Evolutionary conservation across 768 basidiomycete genomes (phyloP), one percentile per base, ranked within the genome.

Genomic region (Suillus discolor): DNA sequence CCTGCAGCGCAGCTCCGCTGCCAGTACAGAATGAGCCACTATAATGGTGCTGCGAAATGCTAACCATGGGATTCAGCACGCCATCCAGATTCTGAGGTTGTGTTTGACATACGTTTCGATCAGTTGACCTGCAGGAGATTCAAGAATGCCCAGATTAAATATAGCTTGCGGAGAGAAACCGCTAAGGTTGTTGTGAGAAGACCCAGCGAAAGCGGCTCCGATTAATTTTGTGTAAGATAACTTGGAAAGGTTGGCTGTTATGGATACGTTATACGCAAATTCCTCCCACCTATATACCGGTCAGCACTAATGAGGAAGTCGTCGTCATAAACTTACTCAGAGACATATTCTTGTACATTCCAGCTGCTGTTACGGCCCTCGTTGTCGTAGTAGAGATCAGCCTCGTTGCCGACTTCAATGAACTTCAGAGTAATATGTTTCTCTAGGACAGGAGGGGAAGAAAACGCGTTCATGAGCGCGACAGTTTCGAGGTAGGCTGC

Each of bases 21-120:
- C 89, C 89, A 7, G 75, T 67, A 67, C 88, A 89, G 72, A 89
- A 90, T 3, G 85, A 83, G 15, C 88, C 87, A n/a, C 87, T 87
- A 70, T 81, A 81, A 13, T 72, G 73, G 64, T 79, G 79, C 67
- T 83, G 79, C 18, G 83, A 84, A 61, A 80, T 75, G n/a, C 77
- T 77, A 65, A 18, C 38, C n/a, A 59, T 18, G 64, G 36, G n/a
- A 59, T 31, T 70, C 23, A 60, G 51, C n/a, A 23, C 25, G 20
- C 20, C 13, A 51, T 55, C 12, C 68, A 62, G 11, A 36, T 67
- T 62, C 9, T 34, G 20, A 53, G 87, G 85, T 5, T 86, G 87
- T 66, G 11, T 18, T 55, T 51, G 25, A 76, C 85, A 20, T 71
- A 89, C 86, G 83, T 84, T 1, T 81, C 80, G 63, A 90, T 87